phyloP scores from a whole-genome alignment of 371 early-diverging fungal species.

The Mortierella sp. region DNA sequence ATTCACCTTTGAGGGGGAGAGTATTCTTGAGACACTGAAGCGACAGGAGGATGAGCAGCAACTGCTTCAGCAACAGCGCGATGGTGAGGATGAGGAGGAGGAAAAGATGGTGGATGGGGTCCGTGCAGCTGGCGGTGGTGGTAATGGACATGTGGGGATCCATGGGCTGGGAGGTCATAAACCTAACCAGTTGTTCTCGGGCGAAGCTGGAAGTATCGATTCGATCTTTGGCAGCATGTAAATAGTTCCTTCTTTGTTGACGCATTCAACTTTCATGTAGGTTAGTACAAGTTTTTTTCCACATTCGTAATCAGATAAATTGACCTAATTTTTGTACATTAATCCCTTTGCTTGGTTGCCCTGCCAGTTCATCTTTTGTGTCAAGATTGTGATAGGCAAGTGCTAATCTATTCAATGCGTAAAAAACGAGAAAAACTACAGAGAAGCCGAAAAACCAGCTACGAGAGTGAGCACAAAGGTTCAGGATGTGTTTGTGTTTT shows the following conservation, averaged over 20 bases:
- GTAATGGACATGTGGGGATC: too few relatives aligned
- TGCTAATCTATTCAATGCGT: too few relatives aligned
- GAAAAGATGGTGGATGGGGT: background rate
- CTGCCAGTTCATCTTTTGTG: too few relatives aligned
- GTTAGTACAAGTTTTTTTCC: too few relatives aligned
- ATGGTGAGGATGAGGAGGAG: background rate
- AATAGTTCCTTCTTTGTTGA: background rate
- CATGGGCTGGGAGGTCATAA: background rate
- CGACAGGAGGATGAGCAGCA: slow-evolving; percentile 40
- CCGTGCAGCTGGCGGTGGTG: too few relatives aligned
- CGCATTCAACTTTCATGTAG: too few relatives aligned
- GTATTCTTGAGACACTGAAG: slow-evolving; percentile 44
- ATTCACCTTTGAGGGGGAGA: slow-evolving; percentile 56
- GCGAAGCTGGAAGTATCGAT: slow-evolving; percentile 44
- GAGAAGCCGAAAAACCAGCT: too few relatives aligned
- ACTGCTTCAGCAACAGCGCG: background rate
- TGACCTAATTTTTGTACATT: background rate
- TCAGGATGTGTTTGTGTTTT: too few relatives aligned
- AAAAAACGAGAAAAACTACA: too few relatives aligned
- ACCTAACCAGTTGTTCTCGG: slow-evolving; percentile 32
- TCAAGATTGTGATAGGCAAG: too few relatives aligned
- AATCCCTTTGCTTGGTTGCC: background rate
- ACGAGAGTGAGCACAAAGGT: too few relatives aligned
- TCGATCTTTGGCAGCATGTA: slow-evolving; percentile 57
- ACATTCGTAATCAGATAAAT: slow-evolving; percentile 1